phyloP scores from a whole-genome alignment of 371 early-diverging fungal genomes.

The Rhizomucor pusillus region DNA sequence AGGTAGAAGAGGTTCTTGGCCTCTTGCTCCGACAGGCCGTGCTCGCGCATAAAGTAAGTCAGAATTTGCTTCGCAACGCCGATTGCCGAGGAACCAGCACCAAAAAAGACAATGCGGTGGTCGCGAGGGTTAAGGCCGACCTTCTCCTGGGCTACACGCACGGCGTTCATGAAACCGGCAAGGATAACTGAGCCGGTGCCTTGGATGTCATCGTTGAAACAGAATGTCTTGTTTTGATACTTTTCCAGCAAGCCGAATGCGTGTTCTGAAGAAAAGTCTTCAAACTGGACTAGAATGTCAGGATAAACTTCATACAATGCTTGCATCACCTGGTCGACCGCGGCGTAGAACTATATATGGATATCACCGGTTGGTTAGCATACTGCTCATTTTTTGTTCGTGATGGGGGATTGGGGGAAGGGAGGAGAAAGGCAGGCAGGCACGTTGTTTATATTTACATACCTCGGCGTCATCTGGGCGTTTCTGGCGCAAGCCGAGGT shows the following conservation, averaged over 20 bases:
- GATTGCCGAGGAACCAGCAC: slow-evolving; percentile 86
- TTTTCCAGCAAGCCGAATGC: slow-evolving; percentile 71
- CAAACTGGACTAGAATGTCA: slow-evolving; percentile 84
- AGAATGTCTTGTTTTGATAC: slow-evolving; percentile 64
- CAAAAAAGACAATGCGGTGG: slow-evolving; percentile 87
- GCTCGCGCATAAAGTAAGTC: slow-evolving; percentile 69
- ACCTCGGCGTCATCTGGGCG: slow-evolving; percentile 66
- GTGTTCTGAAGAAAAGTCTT: slow-evolving; percentile 90
- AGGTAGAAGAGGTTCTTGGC: slow-evolving; percentile 80
- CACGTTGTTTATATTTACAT: neutral
- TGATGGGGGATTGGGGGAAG: no score
- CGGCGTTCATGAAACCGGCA: slow-evolving; percentile 88
- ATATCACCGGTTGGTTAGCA: neutral
- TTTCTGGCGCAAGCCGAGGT: slow-evolving; percentile 76
- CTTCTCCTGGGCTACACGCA: slow-evolving; percentile 47
- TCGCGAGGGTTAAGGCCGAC: slow-evolving; percentile 59
- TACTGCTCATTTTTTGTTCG: neutral
- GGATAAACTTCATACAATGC: slow-evolving; percentile 71
- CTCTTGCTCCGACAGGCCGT: slow-evolving; percentile 65
- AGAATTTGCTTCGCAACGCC: slow-evolving; percentile 86
- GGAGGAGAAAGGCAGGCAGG: no score
- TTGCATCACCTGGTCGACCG: slow-evolving; percentile 78
- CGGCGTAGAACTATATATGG: slow-evolving; percentile 61
- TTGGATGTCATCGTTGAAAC: slow-evolving; percentile 70
- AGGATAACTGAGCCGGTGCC: slow-evolving; percentile 94